These are phyloP conservation scores for Asparagopsis taxiformis DNA, from an alignment of 31 red algal species.

Conservation along the genomic window DNA sequence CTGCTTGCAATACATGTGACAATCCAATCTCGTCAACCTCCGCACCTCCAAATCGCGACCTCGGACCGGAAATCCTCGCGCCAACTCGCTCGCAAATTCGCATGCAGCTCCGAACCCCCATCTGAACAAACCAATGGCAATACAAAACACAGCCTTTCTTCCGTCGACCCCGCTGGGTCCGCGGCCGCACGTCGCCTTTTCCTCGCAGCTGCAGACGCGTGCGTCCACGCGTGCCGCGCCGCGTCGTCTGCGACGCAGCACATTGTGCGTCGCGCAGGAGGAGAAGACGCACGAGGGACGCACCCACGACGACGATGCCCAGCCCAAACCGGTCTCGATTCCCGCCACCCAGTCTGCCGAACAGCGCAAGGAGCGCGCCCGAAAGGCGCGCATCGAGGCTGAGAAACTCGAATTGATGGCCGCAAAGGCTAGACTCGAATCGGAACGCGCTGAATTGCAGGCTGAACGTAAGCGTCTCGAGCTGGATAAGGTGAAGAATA, in stretches of 20 bases:
- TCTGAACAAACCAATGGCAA: background rate
- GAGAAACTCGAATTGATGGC: conserved; percentile 80
- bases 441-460: conserved; percentile 74
- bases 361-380: conserved; percentile 50
- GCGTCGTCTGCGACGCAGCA: background rate
- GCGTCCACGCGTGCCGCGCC: background rate
- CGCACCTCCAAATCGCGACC: too few relatives aligned
- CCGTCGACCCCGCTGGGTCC: background rate
- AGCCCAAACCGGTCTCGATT: conserved; percentile 12
- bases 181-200: background rate
- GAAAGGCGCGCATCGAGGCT: conserved; percentile 71
- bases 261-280: conserved; percentile 19
- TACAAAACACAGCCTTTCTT: background rate
- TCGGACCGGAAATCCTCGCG: too few relatives aligned
- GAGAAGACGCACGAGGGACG: conserved; percentile 22
- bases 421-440: conserved; percentile 74
- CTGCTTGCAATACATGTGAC: too few relatives aligned
- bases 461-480: conserved; percentile 87
- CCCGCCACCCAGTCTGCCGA: conserved; percentile 9
- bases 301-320: conserved; percentile 16
- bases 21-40: too few relatives aligned
- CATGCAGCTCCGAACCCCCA: too few relatives aligned
- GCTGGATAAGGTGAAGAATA: conserved; percentile 66
- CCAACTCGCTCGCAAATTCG: too few relatives aligned
- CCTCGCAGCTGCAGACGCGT: background rate